These are phyloP conservation scores for Exophiala mesophila DNA, from an alignment of 2,329 filamentous ascomycete species.

Conservation along the genomic window DNA sequence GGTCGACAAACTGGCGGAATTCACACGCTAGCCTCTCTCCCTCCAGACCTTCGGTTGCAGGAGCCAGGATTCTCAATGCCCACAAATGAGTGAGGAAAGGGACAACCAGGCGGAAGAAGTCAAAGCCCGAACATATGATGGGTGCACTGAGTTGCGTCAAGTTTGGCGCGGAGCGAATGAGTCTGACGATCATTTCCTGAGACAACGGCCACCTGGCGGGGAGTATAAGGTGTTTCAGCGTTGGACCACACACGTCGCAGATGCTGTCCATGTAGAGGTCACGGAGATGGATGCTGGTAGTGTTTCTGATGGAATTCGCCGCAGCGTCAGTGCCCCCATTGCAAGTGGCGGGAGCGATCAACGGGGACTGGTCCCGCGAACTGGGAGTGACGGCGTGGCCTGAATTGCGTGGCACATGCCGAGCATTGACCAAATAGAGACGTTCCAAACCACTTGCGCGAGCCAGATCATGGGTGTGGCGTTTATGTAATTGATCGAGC, in stretches of 20 bases:
- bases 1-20: constrained; percentile 5
- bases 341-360: constrained; percentile 21
- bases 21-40: neutral
- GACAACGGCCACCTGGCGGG: constrained; percentile 52
- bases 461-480: constrained; percentile 40
- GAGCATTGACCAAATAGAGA: constrained; percentile 48
- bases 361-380: constrained; percentile 24
- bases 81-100: constrained; percentile 27
- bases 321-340: neutral
- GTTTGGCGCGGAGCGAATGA: constrained; percentile 52
- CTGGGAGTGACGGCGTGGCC: constrained; percentile 5
- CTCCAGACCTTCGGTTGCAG: constrained; percentile 23
- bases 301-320: constrained; percentile 16
- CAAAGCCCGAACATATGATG: constrained; percentile 31
- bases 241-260: constrained; percentile 46
- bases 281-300: constrained; percentile 35
- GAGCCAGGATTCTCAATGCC: constrained; percentile 39
- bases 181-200: constrained; percentile 43
- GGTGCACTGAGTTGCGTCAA: constrained; percentile 56
- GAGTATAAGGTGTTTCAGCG: constrained; percentile 53
- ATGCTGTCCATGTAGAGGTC: constrained; percentile 50
- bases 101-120: constrained; percentile 19
- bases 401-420: constrained; percentile 9
- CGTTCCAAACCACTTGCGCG: constrained; percentile 44
- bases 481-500: constrained; percentile 45